A percentile compares a stretch with the other conserved stretches of the same genome.
These are phyloP conservation scores for Phytophthora uliginosa DNA, from an alignment of 352 stramenopile species.

Conservation along the genomic window DNA sequence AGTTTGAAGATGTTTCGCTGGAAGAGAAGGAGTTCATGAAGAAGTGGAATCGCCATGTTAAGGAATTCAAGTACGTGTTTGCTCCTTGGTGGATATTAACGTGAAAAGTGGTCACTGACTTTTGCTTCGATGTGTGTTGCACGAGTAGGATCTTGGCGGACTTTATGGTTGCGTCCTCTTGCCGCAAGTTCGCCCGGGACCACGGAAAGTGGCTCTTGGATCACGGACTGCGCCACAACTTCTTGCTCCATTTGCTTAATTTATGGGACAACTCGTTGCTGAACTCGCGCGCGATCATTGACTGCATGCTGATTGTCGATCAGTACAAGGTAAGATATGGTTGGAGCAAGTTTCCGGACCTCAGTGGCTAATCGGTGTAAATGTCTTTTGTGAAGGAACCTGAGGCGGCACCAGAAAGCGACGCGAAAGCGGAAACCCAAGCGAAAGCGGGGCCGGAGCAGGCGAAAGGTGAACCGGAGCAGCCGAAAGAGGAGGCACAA, in stretches of 20 bases:
- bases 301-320: slow-evolving; percentile 91
- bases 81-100: neutral
- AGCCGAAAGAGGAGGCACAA: slow-evolving; percentile 17
- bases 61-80: slow-evolving; percentile 69
- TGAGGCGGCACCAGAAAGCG: slow-evolving; percentile 20
- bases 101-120: slow-evolving; percentile 8
- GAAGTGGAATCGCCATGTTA: slow-evolving; percentile 91
- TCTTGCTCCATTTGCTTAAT: slow-evolving; percentile 92
- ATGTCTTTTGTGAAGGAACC: slow-evolving; percentile 6
- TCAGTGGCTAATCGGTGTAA: neutral
- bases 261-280: slow-evolving; percentile 93
- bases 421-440: slow-evolving; percentile 12
- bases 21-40: slow-evolving; percentile 94
- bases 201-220: slow-evolving; percentile 87
- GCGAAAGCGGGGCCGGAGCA: slow-evolving; percentile 16
- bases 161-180: slow-evolving; percentile 91
- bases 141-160: slow-evolving; percentile 76
- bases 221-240: slow-evolving; percentile 85
- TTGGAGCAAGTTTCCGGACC: neutral
- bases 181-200: slow-evolving; percentile 84
- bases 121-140: slow-evolving; percentile 7
- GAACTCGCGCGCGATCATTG: slow-evolving; percentile 86
- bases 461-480: neutral
- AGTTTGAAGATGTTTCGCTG: slow-evolving; percentile 90
- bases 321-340: slow-evolving; percentile 51